Base-by-base conservation (phyloP, 306 rosid genomes). In the Malus sylvestris region DNA sequence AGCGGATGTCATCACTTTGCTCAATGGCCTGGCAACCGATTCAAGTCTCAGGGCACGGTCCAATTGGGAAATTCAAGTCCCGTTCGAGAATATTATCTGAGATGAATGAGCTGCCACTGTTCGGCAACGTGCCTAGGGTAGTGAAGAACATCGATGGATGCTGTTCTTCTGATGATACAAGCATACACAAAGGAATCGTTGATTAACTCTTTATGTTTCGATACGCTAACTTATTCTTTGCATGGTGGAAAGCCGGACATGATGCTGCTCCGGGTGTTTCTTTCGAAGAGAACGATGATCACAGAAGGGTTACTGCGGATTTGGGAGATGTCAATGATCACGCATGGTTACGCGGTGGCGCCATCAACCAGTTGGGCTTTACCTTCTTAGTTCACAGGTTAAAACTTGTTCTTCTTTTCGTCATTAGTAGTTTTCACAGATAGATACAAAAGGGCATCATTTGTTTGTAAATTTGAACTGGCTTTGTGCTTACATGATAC, bases 1-100 rank as follows among this genome's bases (percentile, higher is more conserved):
- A 0, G 72, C 35, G 8, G 94, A 89, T 61, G 96, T 93, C 52
- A 62, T 85, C 85, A 68, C 62, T 72, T 59, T 89, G 81, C 93
- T 93, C 76, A 78, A 75, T 67, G 83, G 85, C 78, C 91, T 93
- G 58, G 88, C 84, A 33, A 6, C 78, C 11, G 80, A 73, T 81
- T 83, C 89, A 29, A 79, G 57, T 52, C 76, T 73, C 71, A 80
- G 57, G 79, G 33, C 84, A 29, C 80, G 60, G 78, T 15, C 60
- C 49, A 64, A 71, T 27, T 53, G 78, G 18, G 89, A 76, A 79
- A 68, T 68, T 77, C 80, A 78, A 70, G 78, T 64, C 13, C 82
- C 85, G 62, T 82, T 79, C 35, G 89, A 85, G 66, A 79, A 78
- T 49, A 49, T 70, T 45, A 65, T 35, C 76, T 91, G 83, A 89